Percentiles rank a stretch among this genome's conserved stretches.
Conservation (phyloP, 1,284 basidiomycete genomes). For the Trametes sp. region DNA sequence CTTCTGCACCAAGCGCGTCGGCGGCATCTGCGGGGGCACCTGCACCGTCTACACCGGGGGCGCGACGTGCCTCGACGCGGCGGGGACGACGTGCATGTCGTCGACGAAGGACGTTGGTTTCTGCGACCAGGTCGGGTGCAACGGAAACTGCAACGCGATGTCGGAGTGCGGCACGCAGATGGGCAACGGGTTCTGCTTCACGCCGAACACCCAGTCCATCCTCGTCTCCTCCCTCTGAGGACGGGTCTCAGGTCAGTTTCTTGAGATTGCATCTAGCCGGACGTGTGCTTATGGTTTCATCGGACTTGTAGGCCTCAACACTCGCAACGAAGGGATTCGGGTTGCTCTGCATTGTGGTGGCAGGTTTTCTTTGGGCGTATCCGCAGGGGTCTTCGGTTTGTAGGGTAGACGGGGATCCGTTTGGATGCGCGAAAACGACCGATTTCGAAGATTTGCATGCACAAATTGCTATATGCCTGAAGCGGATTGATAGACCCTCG, state of each 20-base stretch:
- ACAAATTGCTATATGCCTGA: too few species aligned
- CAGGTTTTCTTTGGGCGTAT: neutral
- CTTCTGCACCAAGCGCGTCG: conserved; percentile 13
- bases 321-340: too few species aligned
- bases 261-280: too few species aligned
- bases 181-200: conserved; percentile 4
- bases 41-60: conserved; percentile 11
- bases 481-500: too few species aligned
- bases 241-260: too few species aligned
- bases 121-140: conserved; percentile 6
- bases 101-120: conserved; percentile 8
- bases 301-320: too few species aligned
- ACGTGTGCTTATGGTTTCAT: too few species aligned
- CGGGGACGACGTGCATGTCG: conserved; percentile 6
- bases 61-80: conserved; percentile 9
- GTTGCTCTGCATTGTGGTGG: too few species aligned
- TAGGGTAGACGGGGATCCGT: too few species aligned
- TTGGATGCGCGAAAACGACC: too few species aligned
- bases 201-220: conserved; percentile 1
- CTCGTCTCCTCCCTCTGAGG: conserved; percentile 3
- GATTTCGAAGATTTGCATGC: too few species aligned
- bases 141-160: conserved; percentile 2
- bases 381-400: neutral
- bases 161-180: conserved; percentile 7
- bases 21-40: conserved; percentile 7